Evolutionary conservation across 192 early-diverging fungal genomes (phyloP).

Genomic region (Umbelopsis sp.): DNA sequence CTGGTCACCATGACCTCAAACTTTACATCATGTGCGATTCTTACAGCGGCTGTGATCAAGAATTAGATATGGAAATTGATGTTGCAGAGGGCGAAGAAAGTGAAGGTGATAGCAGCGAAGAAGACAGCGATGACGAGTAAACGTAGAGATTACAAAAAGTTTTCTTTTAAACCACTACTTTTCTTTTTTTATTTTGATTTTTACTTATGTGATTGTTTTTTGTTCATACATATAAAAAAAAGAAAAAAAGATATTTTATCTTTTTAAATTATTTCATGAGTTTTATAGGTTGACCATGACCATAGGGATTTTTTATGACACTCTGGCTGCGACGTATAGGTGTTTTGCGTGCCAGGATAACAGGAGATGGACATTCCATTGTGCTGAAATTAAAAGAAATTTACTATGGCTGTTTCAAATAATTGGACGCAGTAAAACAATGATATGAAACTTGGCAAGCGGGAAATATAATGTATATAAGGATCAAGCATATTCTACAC

Average conservation of each 20-base stretch:
- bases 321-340: no score
- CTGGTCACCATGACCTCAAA: conserved; percentile 64
- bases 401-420: not conserved
- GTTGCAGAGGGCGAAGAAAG: conserved; percentile 59
- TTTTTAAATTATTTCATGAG: no score
- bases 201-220: not conserved
- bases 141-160: not conserved
- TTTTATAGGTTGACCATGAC: no score
- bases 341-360: no score
- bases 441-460: not conserved
- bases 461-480: not conserved
- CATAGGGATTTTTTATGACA: no score
- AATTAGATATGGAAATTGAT: conserved; percentile 73
- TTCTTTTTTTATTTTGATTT: not conserved
- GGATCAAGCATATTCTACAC: not conserved
- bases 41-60: conserved; percentile 95
- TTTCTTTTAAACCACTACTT: no score
- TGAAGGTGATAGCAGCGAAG: conserved; percentile 54
- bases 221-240: conserved; percentile 1
- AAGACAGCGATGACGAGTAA: conserved; percentile 28
- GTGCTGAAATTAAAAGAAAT: not conserved
- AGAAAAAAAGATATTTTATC: not conserved
- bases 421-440: not conserved
- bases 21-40: conserved; percentile 94
- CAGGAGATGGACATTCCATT: no score